These are phyloP conservation scores for Camellia oleifera DNA, from an alignment of 179 eudicot genomes.

Conservation along the genomic window DNA sequence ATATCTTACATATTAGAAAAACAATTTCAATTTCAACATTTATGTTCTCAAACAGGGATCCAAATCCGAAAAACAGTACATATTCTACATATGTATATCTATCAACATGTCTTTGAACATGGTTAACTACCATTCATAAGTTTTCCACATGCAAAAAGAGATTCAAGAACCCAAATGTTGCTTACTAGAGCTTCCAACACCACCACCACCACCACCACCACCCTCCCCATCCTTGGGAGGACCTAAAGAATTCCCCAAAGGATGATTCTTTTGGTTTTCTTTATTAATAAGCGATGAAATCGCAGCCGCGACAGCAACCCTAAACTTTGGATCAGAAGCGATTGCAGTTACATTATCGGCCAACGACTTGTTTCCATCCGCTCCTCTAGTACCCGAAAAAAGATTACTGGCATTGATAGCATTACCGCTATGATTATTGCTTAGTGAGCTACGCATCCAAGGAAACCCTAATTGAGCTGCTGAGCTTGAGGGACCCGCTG, in stretches of 20 bases:
- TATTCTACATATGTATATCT: constrained; percentile 1
- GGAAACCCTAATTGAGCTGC: constrained; percentile 30
- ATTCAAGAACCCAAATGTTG: constrained; percentile 38
- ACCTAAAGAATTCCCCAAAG: not conserved
- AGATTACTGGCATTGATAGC: constrained; percentile 13
- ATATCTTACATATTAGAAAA: not conserved
- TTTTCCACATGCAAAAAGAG: constrained; percentile 21
- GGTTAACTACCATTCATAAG: not conserved
- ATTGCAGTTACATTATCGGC: constrained; percentile 49
- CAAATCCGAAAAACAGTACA: not conserved
- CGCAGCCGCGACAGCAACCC: constrained; percentile 63
- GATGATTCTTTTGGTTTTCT: constrained; percentile 27
- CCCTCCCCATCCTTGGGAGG: constrained; percentile 28
- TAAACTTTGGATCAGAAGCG: constrained; percentile 55
- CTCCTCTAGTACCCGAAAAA: constrained; percentile 21
- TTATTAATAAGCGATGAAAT: constrained; percentile 46
- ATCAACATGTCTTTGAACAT: not conserved
- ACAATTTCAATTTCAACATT: not conserved
- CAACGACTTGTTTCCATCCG: constrained; percentile 14
- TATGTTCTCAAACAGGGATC: not conserved
- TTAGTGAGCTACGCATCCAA: constrained; percentile 32
- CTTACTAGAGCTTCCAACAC: constrained; percentile 15
- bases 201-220: constrained; percentile 4
- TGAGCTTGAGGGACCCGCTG: constrained; percentile 17
- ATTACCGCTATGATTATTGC: constrained; percentile 10